Conservation (phyloP, 148 eudicot species). For the Limonium bicolor region DNA sequence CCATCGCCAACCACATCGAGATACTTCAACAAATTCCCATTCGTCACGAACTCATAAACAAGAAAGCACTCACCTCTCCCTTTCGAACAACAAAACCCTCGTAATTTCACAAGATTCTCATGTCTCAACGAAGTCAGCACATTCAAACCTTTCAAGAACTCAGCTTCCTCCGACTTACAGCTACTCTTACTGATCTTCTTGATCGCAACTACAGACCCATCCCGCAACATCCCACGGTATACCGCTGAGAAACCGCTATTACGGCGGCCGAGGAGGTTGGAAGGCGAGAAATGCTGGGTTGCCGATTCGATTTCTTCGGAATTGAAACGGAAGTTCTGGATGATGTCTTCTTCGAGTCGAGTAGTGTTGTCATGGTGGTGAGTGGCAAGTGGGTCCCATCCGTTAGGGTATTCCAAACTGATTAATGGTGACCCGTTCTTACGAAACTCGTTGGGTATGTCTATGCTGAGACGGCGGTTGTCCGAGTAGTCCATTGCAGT, state of each 20-base stretch:
- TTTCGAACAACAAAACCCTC: conserved; percentile 83
- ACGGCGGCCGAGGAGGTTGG: conserved; percentile 57
- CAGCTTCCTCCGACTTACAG: conserved; percentile 73
- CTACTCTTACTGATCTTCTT: conserved; percentile 54
- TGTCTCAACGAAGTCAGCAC: conserved; percentile 60
- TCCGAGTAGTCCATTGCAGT: conserved; percentile 28
- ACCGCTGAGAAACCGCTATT: conserved; percentile 73
- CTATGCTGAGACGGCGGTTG: conserved; percentile 37
- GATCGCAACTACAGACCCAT: conserved; percentile 64
- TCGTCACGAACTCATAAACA: conserved; percentile 60
- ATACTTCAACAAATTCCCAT: conserved; percentile 51
- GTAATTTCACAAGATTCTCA: conserved; percentile 53
- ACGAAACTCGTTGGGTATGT: conserved; percentile 40
- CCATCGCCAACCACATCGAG: conserved; percentile 39
- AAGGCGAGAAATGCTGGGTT: conserved; percentile 62
- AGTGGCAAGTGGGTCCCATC: conserved; percentile 83
- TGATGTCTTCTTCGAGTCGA: conserved; percentile 42
- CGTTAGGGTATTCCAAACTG: conserved; percentile 82
- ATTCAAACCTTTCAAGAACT: conserved; percentile 66
- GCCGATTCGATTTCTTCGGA: conserved; percentile 89
- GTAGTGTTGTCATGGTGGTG: conserved; percentile 30
- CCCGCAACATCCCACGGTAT: conserved; percentile 66
- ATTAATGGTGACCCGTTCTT: conserved; percentile 83
- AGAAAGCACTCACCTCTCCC: conserved; percentile 89
- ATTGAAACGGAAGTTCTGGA: conserved; percentile 45